These are phyloP conservation scores for Beauveria sp. DNA, from an alignment of 2,329 filamentous ascomycete species.

Conservation along the genomic window DNA sequence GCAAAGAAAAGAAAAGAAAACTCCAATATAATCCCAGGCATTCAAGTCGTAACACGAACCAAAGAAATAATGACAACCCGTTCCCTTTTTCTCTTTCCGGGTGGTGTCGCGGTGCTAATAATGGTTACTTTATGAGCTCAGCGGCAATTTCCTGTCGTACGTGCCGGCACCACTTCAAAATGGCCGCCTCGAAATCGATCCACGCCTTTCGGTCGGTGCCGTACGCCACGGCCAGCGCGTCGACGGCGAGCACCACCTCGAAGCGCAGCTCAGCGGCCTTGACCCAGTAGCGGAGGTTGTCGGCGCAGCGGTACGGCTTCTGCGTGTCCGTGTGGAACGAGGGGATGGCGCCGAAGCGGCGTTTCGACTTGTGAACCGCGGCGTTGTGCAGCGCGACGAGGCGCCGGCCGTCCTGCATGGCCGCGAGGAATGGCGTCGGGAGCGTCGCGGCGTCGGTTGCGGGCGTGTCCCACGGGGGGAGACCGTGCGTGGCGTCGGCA, in stretches of 20 bases:
- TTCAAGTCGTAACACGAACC: background rate
- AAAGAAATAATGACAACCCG: background rate
- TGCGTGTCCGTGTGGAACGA: conserved; percentile 84
- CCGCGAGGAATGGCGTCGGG: conserved; percentile 65
- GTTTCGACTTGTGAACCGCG: conserved; percentile 73
- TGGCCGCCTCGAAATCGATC: conserved; percentile 73
- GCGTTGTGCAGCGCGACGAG: conserved; percentile 87
- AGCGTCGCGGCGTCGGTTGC: conserved; percentile 31
- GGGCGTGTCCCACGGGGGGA: conserved; percentile 60
- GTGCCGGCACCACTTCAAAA: conserved; percentile 74
- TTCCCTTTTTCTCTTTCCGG: too few relatives aligned
- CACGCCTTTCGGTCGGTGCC: conserved; percentile 62
- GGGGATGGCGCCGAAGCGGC: conserved; percentile 84
- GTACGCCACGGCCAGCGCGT: conserved; percentile 81
- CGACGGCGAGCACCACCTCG: conserved; percentile 75
- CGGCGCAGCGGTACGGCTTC: conserved; percentile 88
- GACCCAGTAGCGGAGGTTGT: conserved; percentile 92
- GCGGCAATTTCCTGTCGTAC: conserved; percentile 76
- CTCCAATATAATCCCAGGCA: background rate
- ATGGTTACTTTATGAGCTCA: conserved; percentile 41
- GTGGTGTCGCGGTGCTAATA: background rate
- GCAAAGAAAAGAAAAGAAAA: background rate
- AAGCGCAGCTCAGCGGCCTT: conserved; percentile 93
- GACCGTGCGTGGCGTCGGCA: conserved; percentile 25
- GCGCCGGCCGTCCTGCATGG: conserved; percentile 69